phyloP scores from a whole-genome alignment of 2,329 filamentous ascomycete genomes.

The Ophiostoma novo-ulmi region DNA sequence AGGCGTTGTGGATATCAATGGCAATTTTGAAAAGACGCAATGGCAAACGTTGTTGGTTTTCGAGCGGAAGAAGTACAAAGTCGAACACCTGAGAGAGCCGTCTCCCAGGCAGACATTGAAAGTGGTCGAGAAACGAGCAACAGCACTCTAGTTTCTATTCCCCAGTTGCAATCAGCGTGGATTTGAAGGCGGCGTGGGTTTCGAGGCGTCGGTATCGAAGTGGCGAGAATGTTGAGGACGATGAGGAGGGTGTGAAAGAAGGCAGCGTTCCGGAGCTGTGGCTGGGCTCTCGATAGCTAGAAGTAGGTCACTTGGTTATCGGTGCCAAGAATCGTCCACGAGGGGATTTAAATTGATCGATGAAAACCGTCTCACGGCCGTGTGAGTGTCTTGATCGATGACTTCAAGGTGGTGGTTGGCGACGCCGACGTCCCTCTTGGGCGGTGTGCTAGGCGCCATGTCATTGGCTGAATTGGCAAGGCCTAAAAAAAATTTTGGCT shows the following conservation, averaged over 20 bases:
- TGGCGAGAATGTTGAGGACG: neutral
- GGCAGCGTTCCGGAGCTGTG: neutral
- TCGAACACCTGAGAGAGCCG: constrained; percentile 8
- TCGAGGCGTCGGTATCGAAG: neutral
- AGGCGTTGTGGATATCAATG: neutral
- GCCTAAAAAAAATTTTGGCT: constrained; percentile 15
- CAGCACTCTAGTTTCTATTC: neutral
- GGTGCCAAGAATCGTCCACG: neutral
- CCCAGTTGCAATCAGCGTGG: neutral
- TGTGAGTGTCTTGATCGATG: neutral
- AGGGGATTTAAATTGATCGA: neutral
- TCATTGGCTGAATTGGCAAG: constrained; percentile 12
- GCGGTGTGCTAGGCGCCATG: neutral
- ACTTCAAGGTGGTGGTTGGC: constrained; percentile 16
- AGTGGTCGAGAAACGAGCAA: neutral
- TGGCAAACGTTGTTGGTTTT: neutral
- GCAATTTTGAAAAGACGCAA: neutral
- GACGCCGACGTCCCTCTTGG: constrained; percentile 11
- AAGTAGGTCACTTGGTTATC: neutral
- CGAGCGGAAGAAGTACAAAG: neutral
- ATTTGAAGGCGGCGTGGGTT: neutral
- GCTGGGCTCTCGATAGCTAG: neutral
- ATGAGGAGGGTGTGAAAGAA: neutral
- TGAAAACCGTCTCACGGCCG: neutral
- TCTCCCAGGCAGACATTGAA: constrained; percentile 15